Base-by-base conservation (phyloP, 768 basidiomycete species). In the Tulasnella sp. region DNA sequence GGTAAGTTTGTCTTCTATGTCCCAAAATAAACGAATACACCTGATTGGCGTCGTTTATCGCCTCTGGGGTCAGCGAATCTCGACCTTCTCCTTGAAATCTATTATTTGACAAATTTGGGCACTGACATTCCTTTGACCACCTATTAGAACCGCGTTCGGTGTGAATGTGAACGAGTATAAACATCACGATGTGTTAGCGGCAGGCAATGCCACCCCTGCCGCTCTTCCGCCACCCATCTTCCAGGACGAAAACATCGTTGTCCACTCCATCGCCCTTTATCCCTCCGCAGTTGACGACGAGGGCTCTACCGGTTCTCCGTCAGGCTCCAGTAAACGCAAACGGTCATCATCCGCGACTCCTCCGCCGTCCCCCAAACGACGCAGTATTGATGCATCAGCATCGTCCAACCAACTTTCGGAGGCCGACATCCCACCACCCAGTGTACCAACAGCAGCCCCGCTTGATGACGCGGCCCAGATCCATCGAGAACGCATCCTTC, bases 191-290 rank as follows among this genome's bases (percentile, higher is more conserved):
- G 84, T 84, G 61, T 84, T 83, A 81, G 78, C 77, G 61, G 69
- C 81, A 16, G 78, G 81, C 3, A 82, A 51, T 23, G 51, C 42
- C 67, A 35, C 40, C 74, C 5, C 48, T 39, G 0, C 29, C 48
- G 40, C 84, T 11, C 82, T 84, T 35, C 83, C 84, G 26, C 79
- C 48, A 23, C 90, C 90, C 2, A 84, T 90, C 44, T 93, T 87
- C 84, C 84, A 86, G 77, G 93, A 94, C 81, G 85, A 87, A 13
- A 90, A 90, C 80, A 83, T 95, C 74, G 86, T 88, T 10, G 87
- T 94, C 9, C 93, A 91, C 80, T 87, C 88, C 1, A 85, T 93
- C 51, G 88, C 91, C 5, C 80, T 89, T 70, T 79, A 84, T 7
- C 80, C 83, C 39, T 18, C 15, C 7, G 29, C 72, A 6, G 39